phyloP scores from a whole-genome alignment of 2,329 filamentous ascomycete genomes.

The Penicillium sp. region DNA sequence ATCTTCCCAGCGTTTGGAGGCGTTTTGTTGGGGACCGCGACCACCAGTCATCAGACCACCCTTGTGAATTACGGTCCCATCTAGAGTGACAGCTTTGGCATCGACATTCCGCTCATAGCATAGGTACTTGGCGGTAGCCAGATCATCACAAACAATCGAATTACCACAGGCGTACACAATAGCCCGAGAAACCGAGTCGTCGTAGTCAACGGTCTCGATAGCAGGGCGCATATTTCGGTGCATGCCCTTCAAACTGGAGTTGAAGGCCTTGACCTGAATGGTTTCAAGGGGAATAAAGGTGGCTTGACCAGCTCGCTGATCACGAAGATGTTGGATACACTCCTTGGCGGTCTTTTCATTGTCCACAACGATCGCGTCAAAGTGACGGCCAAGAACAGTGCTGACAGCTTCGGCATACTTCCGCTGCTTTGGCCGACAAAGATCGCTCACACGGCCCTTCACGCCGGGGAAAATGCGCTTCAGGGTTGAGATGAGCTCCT shows the following conservation, averaged over 20 bases:
- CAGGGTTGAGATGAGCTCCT: conserved; percentile 81
- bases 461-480: conserved; percentile 93
- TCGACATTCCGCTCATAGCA: conserved; percentile 83
- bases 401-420: conserved; percentile 94
- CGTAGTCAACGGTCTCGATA: conserved; percentile 95
- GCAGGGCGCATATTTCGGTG: conserved; percentile 81
- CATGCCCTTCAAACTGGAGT: conserved; percentile 88
- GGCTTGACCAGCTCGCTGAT: conserved; percentile 82
- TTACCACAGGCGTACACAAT: conserved; percentile 95
- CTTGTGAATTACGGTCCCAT: conserved; percentile 97
- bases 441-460: conserved; percentile 83
- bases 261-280: conserved; percentile 90
- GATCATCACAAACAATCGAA: conserved; percentile 88
- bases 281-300: conserved; percentile 97
- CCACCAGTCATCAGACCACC: conserved; percentile 96
- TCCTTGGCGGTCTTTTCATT: conserved; percentile 92
- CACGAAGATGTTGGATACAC: conserved; percentile 91
- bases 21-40: conserved; percentile 72
- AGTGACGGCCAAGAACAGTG: conserved; percentile 88
- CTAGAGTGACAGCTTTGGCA: conserved; percentile 91
- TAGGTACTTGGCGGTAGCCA: conserved; percentile 84
- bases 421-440: conserved; percentile 96
- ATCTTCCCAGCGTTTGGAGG: conserved; percentile 83
- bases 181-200: conserved; percentile 82
- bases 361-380: conserved; percentile 93